Percentiles rank a stretch among this genome's conserved stretches.
Evolutionary conservation across 306 rosid genomes (phyloP).

Genomic region (Myrica gale): DNA sequence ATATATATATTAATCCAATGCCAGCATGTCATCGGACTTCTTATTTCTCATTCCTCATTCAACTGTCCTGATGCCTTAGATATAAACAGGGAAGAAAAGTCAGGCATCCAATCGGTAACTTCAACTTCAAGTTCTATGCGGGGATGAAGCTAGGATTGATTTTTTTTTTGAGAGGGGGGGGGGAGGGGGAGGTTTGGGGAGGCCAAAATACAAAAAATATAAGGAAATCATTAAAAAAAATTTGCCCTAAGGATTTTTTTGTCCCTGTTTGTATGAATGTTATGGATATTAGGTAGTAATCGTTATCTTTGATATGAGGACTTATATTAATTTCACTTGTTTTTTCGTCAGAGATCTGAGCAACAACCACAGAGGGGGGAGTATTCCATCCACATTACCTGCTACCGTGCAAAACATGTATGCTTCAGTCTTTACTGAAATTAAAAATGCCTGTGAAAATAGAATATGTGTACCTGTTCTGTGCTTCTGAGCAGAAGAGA

Average conservation of each 20-base stretch:
- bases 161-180: no score
- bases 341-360: constrained; percentile 69
- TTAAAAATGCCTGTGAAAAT: neutral
- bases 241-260: no score
- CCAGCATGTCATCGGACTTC: neutral
- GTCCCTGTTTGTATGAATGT: neutral
- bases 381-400: constrained; percentile 79
- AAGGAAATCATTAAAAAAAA: no score
- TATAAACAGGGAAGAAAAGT: no score
- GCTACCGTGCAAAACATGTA: constrained; percentile 71
- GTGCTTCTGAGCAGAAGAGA: constrained; percentile 31
- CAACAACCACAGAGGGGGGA: constrained; percentile 90
- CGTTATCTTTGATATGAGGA: constrained; percentile 9
- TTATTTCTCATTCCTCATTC: neutral
- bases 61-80: neutral
- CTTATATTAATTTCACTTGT: constrained; percentile 21
- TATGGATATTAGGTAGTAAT: constrained; percentile 5
- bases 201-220: no score
- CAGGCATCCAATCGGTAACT: no score
- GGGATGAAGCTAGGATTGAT: neutral
- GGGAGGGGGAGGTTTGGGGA: no score
- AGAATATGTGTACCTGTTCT: constrained; percentile 10
- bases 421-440: constrained; percentile 24
- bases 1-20: neutral
- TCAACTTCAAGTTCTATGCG: neutral